Evolutionary conservation across 2,329 filamentous ascomycete genomes (phyloP), one percentile per base, ranked within the genome.

Genomic region (Periglandula ipomoeae): DNA sequence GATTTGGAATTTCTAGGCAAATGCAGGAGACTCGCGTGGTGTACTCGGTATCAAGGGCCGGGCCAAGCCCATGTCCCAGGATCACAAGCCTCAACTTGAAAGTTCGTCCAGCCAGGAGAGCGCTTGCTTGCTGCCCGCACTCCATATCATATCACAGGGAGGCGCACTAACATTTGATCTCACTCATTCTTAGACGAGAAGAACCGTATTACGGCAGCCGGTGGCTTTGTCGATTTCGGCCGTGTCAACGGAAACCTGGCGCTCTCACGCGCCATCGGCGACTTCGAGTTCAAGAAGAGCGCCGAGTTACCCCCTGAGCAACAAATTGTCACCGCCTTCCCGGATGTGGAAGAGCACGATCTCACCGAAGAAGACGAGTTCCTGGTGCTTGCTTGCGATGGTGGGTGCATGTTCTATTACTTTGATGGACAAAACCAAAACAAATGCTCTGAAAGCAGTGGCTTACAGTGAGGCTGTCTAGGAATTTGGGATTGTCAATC

Each of bases 221-320:
- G 93, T 65, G 93, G 93, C 44, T 97, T 97, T 60, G 93, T 98
- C 63, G 93, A 98, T 68, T 98, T 97, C 65, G 93, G 93, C 55
- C 87, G 93, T 64, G 93, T 98, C 60, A 98, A 98, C 67, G 93
- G 93, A 65, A 98, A 98, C 69, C 81, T 98, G 41, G 93, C 93
- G 42, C 76, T 98, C 53, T 98, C 93, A 53, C 87, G 93, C 68
- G 93, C 93, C 59, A 96, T 98, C 68, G 93, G 93, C 59, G 93
- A 98, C 68, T 98, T 98, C 64, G 93, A 98, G 67, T 98, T 98
- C 79, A 98, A 98, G 79, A 97, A 97, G 79, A 95, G 89, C 67
- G 87, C 91, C 58, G 90, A 96, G 63, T 82, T 98, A 43, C 84
- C 91, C 3, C 93, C 93, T n/a, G 93, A 98, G 72, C 88, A 95